Conservation (phyloP, 768 basidiomycete species). For the Amanita pseudoporphyria region DNA sequence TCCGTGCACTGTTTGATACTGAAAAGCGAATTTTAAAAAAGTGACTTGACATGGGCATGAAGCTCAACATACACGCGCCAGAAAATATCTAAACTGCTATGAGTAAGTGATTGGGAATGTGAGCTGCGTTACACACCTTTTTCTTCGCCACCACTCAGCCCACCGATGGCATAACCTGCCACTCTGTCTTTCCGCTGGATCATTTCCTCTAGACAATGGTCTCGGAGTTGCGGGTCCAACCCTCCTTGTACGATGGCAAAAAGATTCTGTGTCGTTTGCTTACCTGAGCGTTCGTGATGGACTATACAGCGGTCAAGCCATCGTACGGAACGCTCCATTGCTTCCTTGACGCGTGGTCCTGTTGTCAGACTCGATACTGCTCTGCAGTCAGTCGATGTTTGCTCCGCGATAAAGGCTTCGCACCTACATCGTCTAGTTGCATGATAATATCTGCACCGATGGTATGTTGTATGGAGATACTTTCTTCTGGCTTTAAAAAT, state of each 20-base stretch:
- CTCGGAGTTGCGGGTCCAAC: constrained; percentile 58
- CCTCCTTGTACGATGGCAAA: constrained; percentile 94
- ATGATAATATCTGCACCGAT: constrained; percentile 94
- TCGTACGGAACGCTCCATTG: constrained; percentile 80
- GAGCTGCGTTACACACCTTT: constrained; percentile 45
- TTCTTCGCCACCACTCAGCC: constrained; percentile 85
- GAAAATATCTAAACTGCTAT: constrained; percentile 49
- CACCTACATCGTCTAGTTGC: constrained; percentile 89
- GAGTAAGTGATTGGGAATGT: neutral
- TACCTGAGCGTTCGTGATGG: constrained; percentile 61
- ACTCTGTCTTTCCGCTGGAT: constrained; percentile 62
- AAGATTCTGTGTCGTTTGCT: constrained; percentile 61
- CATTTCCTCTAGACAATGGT: constrained; percentile 78
- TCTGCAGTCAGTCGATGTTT: constrained; percentile 2
- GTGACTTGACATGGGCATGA: neutral
- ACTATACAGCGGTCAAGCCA: constrained; percentile 88
- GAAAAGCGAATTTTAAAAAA: constrained; percentile 4
- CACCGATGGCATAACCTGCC: constrained; percentile 88
- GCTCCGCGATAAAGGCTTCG: constrained; percentile 1
- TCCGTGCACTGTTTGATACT: constrained; percentile 80
- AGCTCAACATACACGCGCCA: constrained; percentile 62
- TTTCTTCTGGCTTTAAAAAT: constrained; percentile 71
- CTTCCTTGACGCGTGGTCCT: constrained; percentile 76
- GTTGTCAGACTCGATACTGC: constrained; percentile 72
- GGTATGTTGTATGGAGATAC: constrained; percentile 81